Base-by-base conservation (phyloP, 805 yeast species). In the Saturnispora serradocipensis region DNA sequence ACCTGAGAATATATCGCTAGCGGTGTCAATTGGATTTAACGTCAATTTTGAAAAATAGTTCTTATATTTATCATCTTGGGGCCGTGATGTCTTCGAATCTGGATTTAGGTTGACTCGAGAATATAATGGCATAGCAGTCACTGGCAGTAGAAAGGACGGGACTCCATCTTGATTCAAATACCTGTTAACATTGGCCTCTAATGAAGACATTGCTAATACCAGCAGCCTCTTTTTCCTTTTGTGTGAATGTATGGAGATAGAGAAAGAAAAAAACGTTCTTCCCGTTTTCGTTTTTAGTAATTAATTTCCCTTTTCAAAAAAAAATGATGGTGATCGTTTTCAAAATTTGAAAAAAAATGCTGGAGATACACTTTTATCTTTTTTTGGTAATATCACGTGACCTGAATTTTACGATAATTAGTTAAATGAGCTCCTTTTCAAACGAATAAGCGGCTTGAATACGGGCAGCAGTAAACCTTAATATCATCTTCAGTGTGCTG, bases 31-130 rank as follows among this genome's bases (percentile, higher is more conserved):
- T 3, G 52, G 48, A 5, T 49, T 30, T 16, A 38, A 13, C 15
- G 49, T 30, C 15, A 56, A 28, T n/a, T 53, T 56, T 11, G 57
- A 46, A 48, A 59, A 63, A 49, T 62, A 65, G 16, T 61, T 62
- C 16, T 38, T 47, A 52, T 59, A 64, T 44, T 56, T 56, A 18
- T 50, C 52, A 38, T 52, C 44, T n/a, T 43, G 24, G 20, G 46
- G 32, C n/a, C 30, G 27, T 24, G 44, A 22, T 4, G 24, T 9
- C 9, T 9, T 30, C 13, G 43, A 10, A 7, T 25, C 42, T 38
- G 22, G 15, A 10, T 13, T 22, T 11, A 48, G 13, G 13, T 49
- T 39, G 13, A 49, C 45, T 13, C 27, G 20, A 7, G 48, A 36
- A 22, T 44, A 49, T 43, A 49, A 15, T 6, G 52, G 52, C 48